Evolutionary conservation across 1,284 basidiomycete genomes (phyloP), one percentile per base, ranked within the genome.

Genomic region (Ustilago esculenta): DNA sequence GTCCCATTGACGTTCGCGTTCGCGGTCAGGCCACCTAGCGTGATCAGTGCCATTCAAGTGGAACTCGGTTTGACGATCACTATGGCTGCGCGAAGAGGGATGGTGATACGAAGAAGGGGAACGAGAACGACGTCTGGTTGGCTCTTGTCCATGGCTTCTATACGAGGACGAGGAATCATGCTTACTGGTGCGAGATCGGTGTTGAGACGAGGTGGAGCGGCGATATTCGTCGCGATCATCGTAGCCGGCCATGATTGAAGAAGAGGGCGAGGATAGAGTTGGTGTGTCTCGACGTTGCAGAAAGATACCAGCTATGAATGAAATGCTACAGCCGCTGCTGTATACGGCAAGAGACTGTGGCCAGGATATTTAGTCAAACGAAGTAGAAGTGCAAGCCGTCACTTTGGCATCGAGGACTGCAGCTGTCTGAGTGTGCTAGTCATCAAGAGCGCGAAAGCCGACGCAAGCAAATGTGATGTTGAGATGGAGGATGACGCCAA

Each of bases 91-190:
- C 35, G 63, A 66, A 37, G 55, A 59, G 40, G 66, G 54, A 35
- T 48, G 41, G 33, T 52, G 52, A 48, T 59, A 45, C 36, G 56
- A 54, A 46, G 72, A 40, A 54, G 67, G 67, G 50, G 72, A 73
- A 60, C 69, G 69, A 51, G 69, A 72, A 39, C 58, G 69, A 43
- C 69, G 69, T 67, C 69, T 66, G 59, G 54, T 67, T 37, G 69
- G 69, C 55, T 61, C 63, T 41, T 51, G 55, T 52, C 53, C 57
- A 34, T 60, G 64, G 44, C 55, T 53, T 54, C 52, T 59, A 42
- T 54, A 54, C 21, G 60, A 53, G 36, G 52, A 57, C 43, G 63
- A 54, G 49, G 52, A 33, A 36, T 65, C 55, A 67, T 70, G 72
- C 72, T 73, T 73, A 73, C 72, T 70, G 51, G 39, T 68, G 45